Conservation (phyloP, 179 eudicot species). For the Heliamphora pulchella region DNA sequence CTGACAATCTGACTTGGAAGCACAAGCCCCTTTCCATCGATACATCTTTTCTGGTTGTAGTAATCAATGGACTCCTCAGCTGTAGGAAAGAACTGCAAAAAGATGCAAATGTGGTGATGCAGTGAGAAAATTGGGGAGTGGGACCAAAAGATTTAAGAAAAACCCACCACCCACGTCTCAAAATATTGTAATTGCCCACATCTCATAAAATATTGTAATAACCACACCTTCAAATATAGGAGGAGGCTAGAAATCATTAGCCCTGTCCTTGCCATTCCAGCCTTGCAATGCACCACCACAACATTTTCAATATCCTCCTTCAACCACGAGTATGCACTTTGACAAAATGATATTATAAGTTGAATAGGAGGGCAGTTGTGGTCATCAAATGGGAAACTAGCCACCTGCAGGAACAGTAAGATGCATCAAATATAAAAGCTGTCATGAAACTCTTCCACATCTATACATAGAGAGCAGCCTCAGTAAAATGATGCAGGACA, state of each 20-base stretch:
- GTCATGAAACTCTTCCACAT: constrained; percentile 4
- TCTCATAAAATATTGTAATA: background rate
- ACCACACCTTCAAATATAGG: constrained; percentile 68
- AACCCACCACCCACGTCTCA: too few species aligned
- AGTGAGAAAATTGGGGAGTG: background rate
- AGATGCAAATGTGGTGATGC: background rate
- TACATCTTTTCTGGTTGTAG: constrained; percentile 90
- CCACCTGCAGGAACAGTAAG: constrained; percentile 45
- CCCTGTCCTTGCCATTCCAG: constrained; percentile 99
- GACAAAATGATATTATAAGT: constrained; percentile 74
- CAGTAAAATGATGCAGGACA: background rate
- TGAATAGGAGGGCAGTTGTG: constrained; percentile 96
- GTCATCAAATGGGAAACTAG: constrained; percentile 94
- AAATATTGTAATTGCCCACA: too few species aligned
- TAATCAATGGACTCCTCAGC: constrained; percentile 95
- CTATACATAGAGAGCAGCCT: background rate
- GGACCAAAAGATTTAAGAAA: constrained; percentile 10
- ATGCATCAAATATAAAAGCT: constrained; percentile 11
- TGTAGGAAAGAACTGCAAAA: constrained; percentile 85
- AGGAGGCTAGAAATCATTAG: constrained; percentile 93
- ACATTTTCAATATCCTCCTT: constrained; percentile 97
- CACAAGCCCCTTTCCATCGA: constrained; percentile 93
- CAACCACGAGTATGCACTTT: constrained; percentile 96
- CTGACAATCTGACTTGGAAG: constrained; percentile 98
- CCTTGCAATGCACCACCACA: constrained; percentile 95